Percentiles rank a stretch among this genome's conserved stretches.
These are phyloP conservation scores for Wickerhamia fluorescens DNA, from an alignment of 805 yeast species.

Conservation along the genomic window DNA sequence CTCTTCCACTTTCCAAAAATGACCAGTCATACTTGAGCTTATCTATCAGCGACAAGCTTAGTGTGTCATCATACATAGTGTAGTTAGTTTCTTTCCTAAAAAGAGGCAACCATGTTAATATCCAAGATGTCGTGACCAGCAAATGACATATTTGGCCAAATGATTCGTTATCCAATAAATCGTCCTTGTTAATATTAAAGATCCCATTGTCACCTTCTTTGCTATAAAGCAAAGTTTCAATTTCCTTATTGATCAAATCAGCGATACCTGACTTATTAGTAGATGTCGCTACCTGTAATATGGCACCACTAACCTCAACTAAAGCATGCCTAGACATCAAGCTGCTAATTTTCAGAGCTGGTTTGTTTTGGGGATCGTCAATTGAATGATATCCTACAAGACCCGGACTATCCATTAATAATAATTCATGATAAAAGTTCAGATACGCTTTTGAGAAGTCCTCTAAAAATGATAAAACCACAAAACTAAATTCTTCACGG, in stretches of 20 bases:
- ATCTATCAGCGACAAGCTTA: slow-evolving; percentile 20
- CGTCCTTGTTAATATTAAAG: slow-evolving; percentile 37
- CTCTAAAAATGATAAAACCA: slow-evolving; percentile 33
- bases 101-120: slow-evolving; percentile 52
- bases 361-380: slow-evolving; percentile 8
- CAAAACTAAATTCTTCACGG: slow-evolving; percentile 47
- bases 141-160: slow-evolving; percentile 47
- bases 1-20: slow-evolving; percentile 34
- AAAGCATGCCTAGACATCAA: slow-evolving; percentile 30
- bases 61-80: slow-evolving; percentile 7
- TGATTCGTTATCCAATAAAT: slow-evolving; percentile 46
- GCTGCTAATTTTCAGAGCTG: slow-evolving; percentile 19
- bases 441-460: slow-evolving; percentile 27
- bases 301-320: slow-evolving; percentile 12
- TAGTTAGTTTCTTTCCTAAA: slow-evolving; percentile 37
- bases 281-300: slow-evolving; percentile 6
- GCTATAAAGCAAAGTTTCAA: slow-evolving; percentile 19
- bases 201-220: slow-evolving; percentile 12
- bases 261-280: slow-evolving; percentile 7
- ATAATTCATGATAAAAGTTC: slow-evolving; percentile 31
- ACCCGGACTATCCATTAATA: slow-evolving; percentile 18
- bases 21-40: slow-evolving; percentile 34
- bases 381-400: slow-evolving; percentile 2
- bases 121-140: slow-evolving; percentile 49
- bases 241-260: slow-evolving; percentile 17